Evolutionary conservation across 345 rosid species (phyloP), one percentile per base, ranked within the genome.

Genomic region (Cardamine chenopodiifolia): DNA sequence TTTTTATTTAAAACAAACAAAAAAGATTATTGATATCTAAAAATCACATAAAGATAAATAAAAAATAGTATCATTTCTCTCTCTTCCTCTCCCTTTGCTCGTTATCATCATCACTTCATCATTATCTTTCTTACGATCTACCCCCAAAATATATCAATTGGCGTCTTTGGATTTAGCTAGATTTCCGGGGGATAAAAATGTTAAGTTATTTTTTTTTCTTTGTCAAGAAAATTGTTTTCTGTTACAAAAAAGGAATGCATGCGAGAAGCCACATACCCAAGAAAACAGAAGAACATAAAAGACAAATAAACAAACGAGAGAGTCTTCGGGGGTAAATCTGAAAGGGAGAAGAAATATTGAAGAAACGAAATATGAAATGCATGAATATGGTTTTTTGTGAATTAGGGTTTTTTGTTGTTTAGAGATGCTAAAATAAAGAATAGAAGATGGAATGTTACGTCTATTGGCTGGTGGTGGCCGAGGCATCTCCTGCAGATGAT

Each of bases 401-500:
- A 62, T 42, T 72, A 72, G 62, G 76, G 34, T 23, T 65, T 44
- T 7, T 44, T 7, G 11, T 8, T 39, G 14, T 8, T 23, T 32
- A 20, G 35, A 26, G 44, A 48, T 49, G 7, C 2, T 29, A 37
- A 64, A 32, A 49, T 15, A 62, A 52, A 62, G n/a, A 66, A 47
- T 53, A 62, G 9, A 64, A 71, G 45, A 71, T 26, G 58, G 76
- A 73, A 54, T 64, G 87, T 83, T 80, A 94, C 98, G 96, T 88
- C 91, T 81, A 78, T 94, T 94, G 61, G 81, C 79, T 5, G 79
- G 79, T 4, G 90, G 87, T 5, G 96, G 90, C 23, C 86, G 84
- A 37, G 91, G 86, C 78, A 88, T 81, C 74, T 85, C 91, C 31
- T 40, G 70, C 22, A 22, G 19, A 68, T 76, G 50, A 68, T 76